These are phyloP conservation scores for Phoma herbarum DNA, from an alignment of 2,329 filamentous ascomycete species.

Conservation along the genomic window DNA sequence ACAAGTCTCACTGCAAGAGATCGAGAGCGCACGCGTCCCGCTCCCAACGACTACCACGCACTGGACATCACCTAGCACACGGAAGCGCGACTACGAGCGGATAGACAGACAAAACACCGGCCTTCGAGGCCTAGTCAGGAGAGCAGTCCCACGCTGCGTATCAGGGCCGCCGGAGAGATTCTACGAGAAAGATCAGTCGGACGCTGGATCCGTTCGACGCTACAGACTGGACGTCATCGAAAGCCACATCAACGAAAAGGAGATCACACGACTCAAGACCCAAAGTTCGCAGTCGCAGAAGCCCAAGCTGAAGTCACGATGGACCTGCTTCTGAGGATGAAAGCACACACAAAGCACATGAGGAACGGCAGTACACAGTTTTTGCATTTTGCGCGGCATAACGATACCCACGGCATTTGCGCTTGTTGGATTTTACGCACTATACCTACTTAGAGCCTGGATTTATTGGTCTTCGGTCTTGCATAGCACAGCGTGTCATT, in stretches of 20 bases:
- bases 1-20: slow-evolving; percentile 26
- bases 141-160: slow-evolving; percentile 45
- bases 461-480: slow-evolving; percentile 17
- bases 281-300: slow-evolving; percentile 21
- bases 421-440: slow-evolving; percentile 28
- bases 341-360: slow-evolving; percentile 7
- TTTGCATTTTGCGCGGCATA: slow-evolving; percentile 36
- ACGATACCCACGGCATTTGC: slow-evolving; percentile 44
- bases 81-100: slow-evolving; percentile 47
- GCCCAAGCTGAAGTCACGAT: slow-evolving; percentile 31
- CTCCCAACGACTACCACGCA: slow-evolving; percentile 45
- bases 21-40: slow-evolving; percentile 24
- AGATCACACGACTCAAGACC: slow-evolving; percentile 24
- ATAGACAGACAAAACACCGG: slow-evolving; percentile 52
- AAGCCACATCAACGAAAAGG: slow-evolving; percentile 36
- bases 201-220: slow-evolving; percentile 49
- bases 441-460: slow-evolving; percentile 30
- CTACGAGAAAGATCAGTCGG: slow-evolving; percentile 48
- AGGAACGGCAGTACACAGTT: slow-evolving; percentile 18
- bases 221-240: slow-evolving; percentile 47
- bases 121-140: slow-evolving; percentile 44
- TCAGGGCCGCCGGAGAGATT: slow-evolving; percentile 46
- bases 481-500: slow-evolving; percentile 21
- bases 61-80: slow-evolving; percentile 50
- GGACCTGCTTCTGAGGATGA: slow-evolving; percentile 40